A percentile compares a stretch with the other conserved stretches of the same genome.
phyloP scores from a whole-genome alignment of 2,329 filamentous ascomycete genomes.

The Xylariaceae sp. region DNA sequence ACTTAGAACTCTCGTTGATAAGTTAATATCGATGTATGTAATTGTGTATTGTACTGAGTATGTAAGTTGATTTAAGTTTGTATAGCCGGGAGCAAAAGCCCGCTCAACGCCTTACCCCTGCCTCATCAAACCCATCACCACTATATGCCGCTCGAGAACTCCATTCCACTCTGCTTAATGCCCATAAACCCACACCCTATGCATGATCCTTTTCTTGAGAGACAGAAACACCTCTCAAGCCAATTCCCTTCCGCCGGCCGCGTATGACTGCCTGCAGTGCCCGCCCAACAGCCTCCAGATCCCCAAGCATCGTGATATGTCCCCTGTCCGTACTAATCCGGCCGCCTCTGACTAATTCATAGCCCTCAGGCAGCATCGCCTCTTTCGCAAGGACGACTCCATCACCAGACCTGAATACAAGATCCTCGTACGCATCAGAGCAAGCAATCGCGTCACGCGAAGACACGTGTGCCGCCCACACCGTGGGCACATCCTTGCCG shows the following conservation, averaged over 20 bases:
- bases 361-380: constrained; percentile 80
- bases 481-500: constrained; percentile 80
- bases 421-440: constrained; percentile 76
- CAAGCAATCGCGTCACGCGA: constrained; percentile 70
- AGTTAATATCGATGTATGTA: no score
- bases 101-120: no score
- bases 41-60: no score
- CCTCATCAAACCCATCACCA: no score
- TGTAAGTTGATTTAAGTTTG: no score
- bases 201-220: background rate
- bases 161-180: no score
- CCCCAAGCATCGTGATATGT: constrained; percentile 82
- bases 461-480: constrained; percentile 73
- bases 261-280: constrained; percentile 66
- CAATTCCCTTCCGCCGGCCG: constrained; percentile 69
- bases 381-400: constrained; percentile 83
- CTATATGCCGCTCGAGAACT: no score
- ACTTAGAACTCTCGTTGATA: no score
- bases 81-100: no score
- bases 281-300: constrained; percentile 73
- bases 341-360: constrained; percentile 68
- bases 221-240: constrained; percentile 43
- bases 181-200: no score
- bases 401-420: constrained; percentile 83
- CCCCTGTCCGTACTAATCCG: constrained; percentile 77